Conservation (phyloP, 148 eudicot genomes). For the Tetragonia tetragonoides region DNA sequence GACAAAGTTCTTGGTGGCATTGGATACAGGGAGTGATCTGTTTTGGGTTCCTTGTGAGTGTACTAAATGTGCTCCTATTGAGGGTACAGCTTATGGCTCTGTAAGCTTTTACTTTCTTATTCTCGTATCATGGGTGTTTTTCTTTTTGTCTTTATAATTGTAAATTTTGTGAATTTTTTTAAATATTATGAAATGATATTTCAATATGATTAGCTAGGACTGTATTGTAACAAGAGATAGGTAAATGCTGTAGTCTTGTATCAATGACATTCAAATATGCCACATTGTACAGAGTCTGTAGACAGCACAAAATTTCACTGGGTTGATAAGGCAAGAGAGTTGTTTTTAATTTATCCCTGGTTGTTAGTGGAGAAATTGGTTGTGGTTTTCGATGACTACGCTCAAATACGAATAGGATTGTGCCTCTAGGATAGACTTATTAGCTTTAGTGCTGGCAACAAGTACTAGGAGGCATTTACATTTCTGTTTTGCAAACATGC, state of each 20-base stretch:
- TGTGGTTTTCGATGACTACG: background rate
- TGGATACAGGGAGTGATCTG: conserved; percentile 94
- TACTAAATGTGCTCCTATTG: conserved; percentile 63
- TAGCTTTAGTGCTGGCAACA: background rate
- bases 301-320: background rate
- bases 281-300: no score
- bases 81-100: conserved; percentile 49
- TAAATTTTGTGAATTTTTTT: background rate
- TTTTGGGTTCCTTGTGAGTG: conserved; percentile 98
- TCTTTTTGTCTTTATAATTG: background rate
- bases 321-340: background rate
- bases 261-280: no score
- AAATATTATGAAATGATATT: background rate
- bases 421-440: background rate
- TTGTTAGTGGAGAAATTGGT: background rate
- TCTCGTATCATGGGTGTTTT: background rate
- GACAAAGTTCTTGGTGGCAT: conserved; percentile 85
- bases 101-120: conserved; percentile 40
- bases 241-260: background rate
- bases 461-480: background rate
- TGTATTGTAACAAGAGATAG: background rate
- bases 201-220: background rate
- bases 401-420: background rate
- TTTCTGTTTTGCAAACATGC: conserved; percentile 4
- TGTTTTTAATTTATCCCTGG: background rate